These are phyloP conservation scores for Paecilomyces variotii DNA, from an alignment of 2,329 filamentous ascomycete species.

Conservation along the genomic window DNA sequence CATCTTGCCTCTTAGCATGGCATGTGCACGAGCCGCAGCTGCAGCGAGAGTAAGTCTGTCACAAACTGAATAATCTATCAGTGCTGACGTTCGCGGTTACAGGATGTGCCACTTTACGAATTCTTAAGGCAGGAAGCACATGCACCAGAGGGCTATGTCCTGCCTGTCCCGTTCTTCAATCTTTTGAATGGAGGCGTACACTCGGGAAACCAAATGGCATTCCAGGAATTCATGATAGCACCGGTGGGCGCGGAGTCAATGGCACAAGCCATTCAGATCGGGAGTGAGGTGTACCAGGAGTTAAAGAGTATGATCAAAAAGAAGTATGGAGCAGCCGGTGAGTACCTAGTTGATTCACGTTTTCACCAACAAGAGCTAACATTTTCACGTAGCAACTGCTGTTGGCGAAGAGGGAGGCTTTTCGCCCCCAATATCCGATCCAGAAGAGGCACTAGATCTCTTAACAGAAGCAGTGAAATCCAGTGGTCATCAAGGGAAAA, in stretches of 20 bases:
- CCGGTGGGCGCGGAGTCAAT: constrained; percentile 6
- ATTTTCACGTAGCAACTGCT: constrained; percentile 14
- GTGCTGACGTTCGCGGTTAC: background rate
- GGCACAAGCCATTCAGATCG: constrained; percentile 17
- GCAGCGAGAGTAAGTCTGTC: constrained; percentile 38
- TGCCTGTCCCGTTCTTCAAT: constrained; percentile 53
- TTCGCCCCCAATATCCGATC: constrained; percentile 27
- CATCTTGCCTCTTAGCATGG: constrained; percentile 54
- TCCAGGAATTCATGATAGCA: constrained; percentile 34
- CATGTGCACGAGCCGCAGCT: constrained; percentile 50
- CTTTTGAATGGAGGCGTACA: constrained; percentile 47
- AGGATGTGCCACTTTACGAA: constrained; percentile 49
- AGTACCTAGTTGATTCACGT: background rate
- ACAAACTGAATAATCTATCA: background rate
- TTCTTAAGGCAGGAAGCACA: constrained; percentile 49
- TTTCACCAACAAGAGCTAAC: background rate
- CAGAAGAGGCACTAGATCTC: constrained; percentile 27
- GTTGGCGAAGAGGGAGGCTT: constrained; percentile 32
- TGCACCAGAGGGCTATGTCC: constrained; percentile 46
- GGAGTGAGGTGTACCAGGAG: constrained; percentile 24
- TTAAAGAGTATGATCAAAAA: constrained; percentile 22
- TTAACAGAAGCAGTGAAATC: constrained; percentile 18
- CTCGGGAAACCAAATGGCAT: constrained; percentile 39
- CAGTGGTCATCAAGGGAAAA: constrained; percentile 21
- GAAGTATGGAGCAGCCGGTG: constrained; percentile 21